Percentiles rank a stretch among this genome's conserved stretches.
phyloP scores from a whole-genome alignment of 805 yeast species.

The Wickerhamiella bombiphila region DNA sequence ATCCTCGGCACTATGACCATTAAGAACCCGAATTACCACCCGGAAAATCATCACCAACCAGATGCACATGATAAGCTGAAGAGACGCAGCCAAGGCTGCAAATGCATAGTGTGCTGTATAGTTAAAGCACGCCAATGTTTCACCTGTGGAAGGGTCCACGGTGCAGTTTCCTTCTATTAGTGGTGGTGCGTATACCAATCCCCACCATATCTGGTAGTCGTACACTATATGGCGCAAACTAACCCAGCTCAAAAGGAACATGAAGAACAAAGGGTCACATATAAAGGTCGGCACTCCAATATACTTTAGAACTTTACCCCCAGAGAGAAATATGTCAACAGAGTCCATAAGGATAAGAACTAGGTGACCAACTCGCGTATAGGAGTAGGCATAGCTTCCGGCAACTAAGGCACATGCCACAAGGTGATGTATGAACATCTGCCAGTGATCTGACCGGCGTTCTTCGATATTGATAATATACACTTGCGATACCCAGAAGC shows the following conservation, averaged over 20 bases:
- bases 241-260: constrained; percentile 59
- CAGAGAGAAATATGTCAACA: constrained; percentile 56
- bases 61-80: constrained; percentile 49
- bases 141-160: constrained; percentile 11
- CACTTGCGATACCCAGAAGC: constrained; percentile 69
- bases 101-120: constrained; percentile 29
- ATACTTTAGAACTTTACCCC: constrained; percentile 67
- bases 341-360: constrained; percentile 70
- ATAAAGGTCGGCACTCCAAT: constrained; percentile 36
- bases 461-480: constrained; percentile 65
- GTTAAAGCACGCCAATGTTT: constrained; percentile 23
- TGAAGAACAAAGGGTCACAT: constrained; percentile 57
- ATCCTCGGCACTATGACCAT: constrained; percentile 72
- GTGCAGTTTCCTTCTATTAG: constrained; percentile 24
- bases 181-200: constrained; percentile 32
- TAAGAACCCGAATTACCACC: constrained; percentile 54
- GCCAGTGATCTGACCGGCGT: constrained; percentile 65
- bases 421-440: constrained; percentile 82
- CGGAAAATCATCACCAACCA: constrained; percentile 66
- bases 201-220: constrained; percentile 49
- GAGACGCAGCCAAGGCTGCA: constrained; percentile 40
- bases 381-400: constrained; percentile 63
- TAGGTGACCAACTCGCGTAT: constrained; percentile 63
- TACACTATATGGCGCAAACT: constrained; percentile 58
- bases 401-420: constrained; percentile 53